Evolutionary conservation across 148 eudicot species (phyloP).

Genomic region (Diospyros kaki): DNA sequence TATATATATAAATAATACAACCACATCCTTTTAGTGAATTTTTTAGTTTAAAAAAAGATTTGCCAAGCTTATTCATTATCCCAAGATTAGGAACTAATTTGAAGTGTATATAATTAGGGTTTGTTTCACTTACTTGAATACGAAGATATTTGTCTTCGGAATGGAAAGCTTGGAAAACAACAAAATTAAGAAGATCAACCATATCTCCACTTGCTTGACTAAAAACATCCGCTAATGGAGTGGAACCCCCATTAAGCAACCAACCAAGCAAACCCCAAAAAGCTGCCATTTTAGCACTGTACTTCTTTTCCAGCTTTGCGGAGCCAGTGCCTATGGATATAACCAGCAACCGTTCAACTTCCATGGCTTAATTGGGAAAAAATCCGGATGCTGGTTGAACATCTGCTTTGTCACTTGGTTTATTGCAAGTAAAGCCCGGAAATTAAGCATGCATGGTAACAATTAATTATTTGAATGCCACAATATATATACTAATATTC

Average conservation of each 20-base stretch:
- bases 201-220: conserved; percentile 21
- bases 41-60: too few species aligned
- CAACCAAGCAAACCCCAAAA: conserved; percentile 11
- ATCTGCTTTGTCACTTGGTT: conserved; percentile 11
- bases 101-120: too few species aligned
- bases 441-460: neutral
- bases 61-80: too few species aligned
- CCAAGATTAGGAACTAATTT: too few species aligned
- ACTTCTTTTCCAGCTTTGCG: neutral
- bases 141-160: conserved; percentile 10
- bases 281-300: conserved; percentile 18
- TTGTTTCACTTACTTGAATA: neutral
- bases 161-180: conserved; percentile 10
- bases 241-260: conserved; percentile 10
- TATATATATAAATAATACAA: too few species aligned
- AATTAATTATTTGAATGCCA: neutral
- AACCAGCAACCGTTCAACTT: conserved; percentile 7
- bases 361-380: conserved; percentile 8
- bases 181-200: conserved; percentile 20
- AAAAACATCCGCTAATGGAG: conserved; percentile 14
- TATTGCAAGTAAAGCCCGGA: conserved; percentile 16
- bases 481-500: too few species aligned
- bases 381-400: conserved; percentile 8
- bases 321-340: conserved; percentile 23
- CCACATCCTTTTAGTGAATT: too few species aligned